phyloP scores from a whole-genome alignment of 1,139 yeast species.

The Sugiyamaella paludigena region DNA sequence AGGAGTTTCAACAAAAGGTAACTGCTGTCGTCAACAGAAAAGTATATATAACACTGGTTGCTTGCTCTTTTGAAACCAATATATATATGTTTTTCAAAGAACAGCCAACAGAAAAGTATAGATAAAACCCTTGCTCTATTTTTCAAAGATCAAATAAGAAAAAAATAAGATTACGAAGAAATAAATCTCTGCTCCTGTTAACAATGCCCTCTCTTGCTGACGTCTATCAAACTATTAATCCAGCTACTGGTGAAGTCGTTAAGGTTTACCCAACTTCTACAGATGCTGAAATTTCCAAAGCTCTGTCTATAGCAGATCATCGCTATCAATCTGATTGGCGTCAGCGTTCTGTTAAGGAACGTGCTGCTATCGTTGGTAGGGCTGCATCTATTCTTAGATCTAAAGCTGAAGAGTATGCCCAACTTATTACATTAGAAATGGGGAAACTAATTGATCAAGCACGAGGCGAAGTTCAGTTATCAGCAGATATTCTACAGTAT shows the following conservation, averaged over 20 bases:
- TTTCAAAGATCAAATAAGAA: no score
- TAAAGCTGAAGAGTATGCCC: conserved; percentile 48
- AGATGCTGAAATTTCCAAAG: conserved; percentile 53
- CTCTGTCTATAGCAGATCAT: conserved; percentile 54
- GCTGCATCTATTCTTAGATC: conserved; percentile 52
- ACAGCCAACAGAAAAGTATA: no score
- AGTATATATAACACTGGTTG: no score
- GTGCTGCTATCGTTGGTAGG: conserved; percentile 44
- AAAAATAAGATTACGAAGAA: no score
- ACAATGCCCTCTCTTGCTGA: conserved; percentile 1
- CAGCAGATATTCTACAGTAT: conserved; percentile 49
- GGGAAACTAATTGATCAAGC: conserved; percentile 48
- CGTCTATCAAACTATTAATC: conserved; percentile 27
- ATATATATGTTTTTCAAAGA: no score
- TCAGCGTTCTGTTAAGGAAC: conserved; percentile 45
- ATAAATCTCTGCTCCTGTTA: background rate
- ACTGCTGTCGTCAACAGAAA: no score
- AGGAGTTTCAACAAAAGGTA: no score
- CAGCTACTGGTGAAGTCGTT: conserved; percentile 51
- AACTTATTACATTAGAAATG: conserved; percentile 57
- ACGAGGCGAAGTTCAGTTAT: conserved; percentile 56
- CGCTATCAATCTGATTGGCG: conserved; percentile 53
- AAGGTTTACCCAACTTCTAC: conserved; percentile 53
- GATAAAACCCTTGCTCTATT: no score
- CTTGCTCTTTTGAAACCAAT: no score